phyloP scores from a whole-genome alignment of 208 protist species.

The Trypanosoma melophagium region DNA sequence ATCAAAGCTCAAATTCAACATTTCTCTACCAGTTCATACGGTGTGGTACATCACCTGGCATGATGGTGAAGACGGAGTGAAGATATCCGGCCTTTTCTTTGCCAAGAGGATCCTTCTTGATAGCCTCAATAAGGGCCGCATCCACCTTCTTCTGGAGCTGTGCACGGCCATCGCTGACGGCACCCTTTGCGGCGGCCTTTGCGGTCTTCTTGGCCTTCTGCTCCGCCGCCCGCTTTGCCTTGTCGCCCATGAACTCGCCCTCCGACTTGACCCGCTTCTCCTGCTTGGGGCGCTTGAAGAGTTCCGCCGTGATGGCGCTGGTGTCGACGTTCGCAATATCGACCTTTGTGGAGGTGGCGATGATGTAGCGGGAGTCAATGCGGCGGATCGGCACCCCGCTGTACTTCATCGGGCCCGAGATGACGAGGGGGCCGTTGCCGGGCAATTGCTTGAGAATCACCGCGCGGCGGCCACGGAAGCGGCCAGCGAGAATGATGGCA shows the following conservation, averaged over 20 bases:
- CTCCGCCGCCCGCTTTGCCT: constrained; percentile 70
- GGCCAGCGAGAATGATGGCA: constrained; percentile 96
- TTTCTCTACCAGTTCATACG: constrained; percentile 81
- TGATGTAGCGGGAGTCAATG: constrained; percentile 97
- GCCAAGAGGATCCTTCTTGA: constrained; percentile 71
- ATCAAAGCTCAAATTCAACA: not conserved
- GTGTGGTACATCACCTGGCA: constrained; percentile 80
- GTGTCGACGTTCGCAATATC: constrained; percentile 91
- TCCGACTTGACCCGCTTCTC: constrained; percentile 81
- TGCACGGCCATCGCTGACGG: constrained; percentile 67
- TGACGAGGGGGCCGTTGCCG: constrained; percentile 93
- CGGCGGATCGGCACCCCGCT: constrained; percentile 98
- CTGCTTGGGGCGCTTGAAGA: constrained; percentile 69
- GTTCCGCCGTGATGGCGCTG: constrained; percentile 56
- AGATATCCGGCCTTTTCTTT: constrained; percentile 81
- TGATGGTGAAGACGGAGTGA: constrained; percentile 84
- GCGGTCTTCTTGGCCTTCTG: constrained; percentile 68
- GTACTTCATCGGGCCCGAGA: constrained; percentile 95
- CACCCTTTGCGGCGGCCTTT: constrained; percentile 52
- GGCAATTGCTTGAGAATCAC: constrained; percentile 98
- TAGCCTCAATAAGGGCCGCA: constrained; percentile 65
- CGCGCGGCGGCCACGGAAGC: constrained; percentile 96
- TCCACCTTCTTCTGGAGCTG: constrained; percentile 81
- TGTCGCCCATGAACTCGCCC: constrained; percentile 85
- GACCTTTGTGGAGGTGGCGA: constrained; percentile 98